Evolutionary conservation across 139 green algal genomes (phyloP).

Genomic region (Chlorella sp.): DNA sequence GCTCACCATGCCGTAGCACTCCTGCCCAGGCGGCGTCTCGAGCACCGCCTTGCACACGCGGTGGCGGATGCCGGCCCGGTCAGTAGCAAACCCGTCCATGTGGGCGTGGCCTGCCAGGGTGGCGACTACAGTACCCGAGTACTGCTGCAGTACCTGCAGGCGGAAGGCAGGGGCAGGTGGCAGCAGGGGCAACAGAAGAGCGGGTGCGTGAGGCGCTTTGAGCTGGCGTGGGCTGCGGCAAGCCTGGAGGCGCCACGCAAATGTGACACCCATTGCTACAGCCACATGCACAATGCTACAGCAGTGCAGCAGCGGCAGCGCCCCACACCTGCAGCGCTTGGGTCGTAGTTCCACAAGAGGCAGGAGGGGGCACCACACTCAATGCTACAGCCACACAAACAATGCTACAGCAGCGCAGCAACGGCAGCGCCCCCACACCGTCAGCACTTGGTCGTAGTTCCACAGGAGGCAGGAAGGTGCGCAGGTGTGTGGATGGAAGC

Average conservation of each 20-base stretch:
- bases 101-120: slow-evolving; percentile 77
- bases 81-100: slow-evolving; percentile 35
- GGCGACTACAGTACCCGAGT: slow-evolving; percentile 57
- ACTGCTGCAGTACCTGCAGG: slow-evolving; percentile 40
- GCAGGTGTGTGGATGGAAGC: slow-evolving; percentile 57
- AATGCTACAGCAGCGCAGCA: background rate
- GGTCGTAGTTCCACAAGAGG: slow-evolving; percentile 82
- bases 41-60: slow-evolving; percentile 71
- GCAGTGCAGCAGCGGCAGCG: background rate
- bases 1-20: slow-evolving; percentile 63
- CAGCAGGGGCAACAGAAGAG: too few species aligned
- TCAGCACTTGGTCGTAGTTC: slow-evolving; percentile 75
- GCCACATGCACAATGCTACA: background rate
- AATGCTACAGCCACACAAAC: slow-evolving; percentile 19
- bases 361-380: slow-evolving; percentile 54
- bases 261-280: too few species aligned
- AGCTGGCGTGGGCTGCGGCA: too few species aligned
- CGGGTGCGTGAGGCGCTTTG: background rate
- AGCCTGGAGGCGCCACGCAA: too few species aligned
- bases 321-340: slow-evolving; percentile 48
- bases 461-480: slow-evolving; percentile 69
- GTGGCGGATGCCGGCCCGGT: slow-evolving; percentile 72
- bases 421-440: background rate
- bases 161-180: too few species aligned
- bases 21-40: slow-evolving; percentile 68